Percentiles rank a stretch among this genome's conserved stretches.
phyloP scores from a whole-genome alignment of 768 basidiomycete species.

The Phlebiopsis flavidoalba region DNA sequence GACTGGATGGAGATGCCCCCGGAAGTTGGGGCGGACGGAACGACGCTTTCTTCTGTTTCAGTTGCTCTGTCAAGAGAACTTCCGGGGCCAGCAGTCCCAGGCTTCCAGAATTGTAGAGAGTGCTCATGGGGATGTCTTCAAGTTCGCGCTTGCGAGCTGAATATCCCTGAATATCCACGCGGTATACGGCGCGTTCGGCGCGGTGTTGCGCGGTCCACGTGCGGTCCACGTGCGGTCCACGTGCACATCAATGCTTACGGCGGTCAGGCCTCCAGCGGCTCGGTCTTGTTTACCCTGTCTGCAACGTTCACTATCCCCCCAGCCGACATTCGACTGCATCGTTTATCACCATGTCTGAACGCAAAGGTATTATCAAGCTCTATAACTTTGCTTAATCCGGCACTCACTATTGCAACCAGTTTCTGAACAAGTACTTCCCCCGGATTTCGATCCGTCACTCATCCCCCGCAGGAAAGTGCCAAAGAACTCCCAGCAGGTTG shows the following conservation, averaged over 20 bases:
- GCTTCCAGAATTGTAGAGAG: conserved; percentile 84
- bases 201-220: too few relatives aligned
- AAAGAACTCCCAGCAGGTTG: conserved; percentile 94
- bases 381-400: background rate
- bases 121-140: conserved; percentile 31
- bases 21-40: conserved; percentile 58
- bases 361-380: conserved; percentile 51
- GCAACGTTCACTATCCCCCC: background rate
- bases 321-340: background rate
- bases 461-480: conserved; percentile 87
- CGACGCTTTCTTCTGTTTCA: conserved; percentile 66
- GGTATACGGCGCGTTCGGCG: too few relatives aligned
- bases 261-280: background rate
- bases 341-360: conserved; percentile 62
- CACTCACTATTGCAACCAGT: conserved; percentile 38
- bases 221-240: too few relatives aligned
- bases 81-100: conserved; percentile 79
- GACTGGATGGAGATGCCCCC: conserved; percentile 59
- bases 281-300: background rate
- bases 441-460: conserved; percentile 96
- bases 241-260: background rate
- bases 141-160: background rate
- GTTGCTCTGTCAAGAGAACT: conserved; percentile 82
- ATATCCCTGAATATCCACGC: too few relatives aligned
- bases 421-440: conserved; percentile 92